Conservation (phyloP, 2,329 filamentous ascomycete genomes). For the Xylariaceae sp. region DNA sequence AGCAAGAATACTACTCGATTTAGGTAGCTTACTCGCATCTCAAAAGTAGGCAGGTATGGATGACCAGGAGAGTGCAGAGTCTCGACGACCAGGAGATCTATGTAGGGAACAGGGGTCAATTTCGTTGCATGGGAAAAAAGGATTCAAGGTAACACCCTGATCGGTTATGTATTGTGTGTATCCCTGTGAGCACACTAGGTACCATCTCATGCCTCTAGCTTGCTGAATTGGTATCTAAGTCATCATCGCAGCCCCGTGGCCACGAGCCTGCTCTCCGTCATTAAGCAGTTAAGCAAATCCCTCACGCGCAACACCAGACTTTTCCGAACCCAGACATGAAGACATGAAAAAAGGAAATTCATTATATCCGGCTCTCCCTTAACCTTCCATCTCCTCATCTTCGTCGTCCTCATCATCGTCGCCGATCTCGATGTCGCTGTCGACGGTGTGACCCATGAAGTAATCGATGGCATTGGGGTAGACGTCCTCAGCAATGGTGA, state of each 20-base stretch:
- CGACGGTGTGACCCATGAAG: constrained; percentile 28
- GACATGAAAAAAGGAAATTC: constrained; percentile 7
- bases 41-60: too few relatives aligned
- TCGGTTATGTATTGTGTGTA: constrained; percentile 14
- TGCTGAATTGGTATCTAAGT: constrained; percentile 24
- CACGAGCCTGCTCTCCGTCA: constrained; percentile 13
- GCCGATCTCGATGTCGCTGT: constrained; percentile 28
- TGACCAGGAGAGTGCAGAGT: too few relatives aligned
- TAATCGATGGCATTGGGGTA: constrained; percentile 30
- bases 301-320: constrained; percentile 8
- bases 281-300: constrained; percentile 14
- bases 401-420: constrained; percentile 28
- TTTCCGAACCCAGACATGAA: constrained; percentile 17
- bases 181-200: neutral
- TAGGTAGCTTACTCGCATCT: neutral
- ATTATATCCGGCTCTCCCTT: constrained; percentile 6
- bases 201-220: constrained; percentile 14
- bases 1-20: neutral
- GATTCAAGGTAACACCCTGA: neutral
- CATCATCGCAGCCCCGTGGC: constrained; percentile 18
- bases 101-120: too few relatives aligned
- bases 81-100: too few relatives aligned
- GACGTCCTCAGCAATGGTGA: constrained; percentile 30
- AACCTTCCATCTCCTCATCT: constrained; percentile 30
- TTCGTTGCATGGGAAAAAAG: neutral